Base-by-base conservation (phyloP, 805 yeast species). In the Metschnikowia baotianmanensis region DNA sequence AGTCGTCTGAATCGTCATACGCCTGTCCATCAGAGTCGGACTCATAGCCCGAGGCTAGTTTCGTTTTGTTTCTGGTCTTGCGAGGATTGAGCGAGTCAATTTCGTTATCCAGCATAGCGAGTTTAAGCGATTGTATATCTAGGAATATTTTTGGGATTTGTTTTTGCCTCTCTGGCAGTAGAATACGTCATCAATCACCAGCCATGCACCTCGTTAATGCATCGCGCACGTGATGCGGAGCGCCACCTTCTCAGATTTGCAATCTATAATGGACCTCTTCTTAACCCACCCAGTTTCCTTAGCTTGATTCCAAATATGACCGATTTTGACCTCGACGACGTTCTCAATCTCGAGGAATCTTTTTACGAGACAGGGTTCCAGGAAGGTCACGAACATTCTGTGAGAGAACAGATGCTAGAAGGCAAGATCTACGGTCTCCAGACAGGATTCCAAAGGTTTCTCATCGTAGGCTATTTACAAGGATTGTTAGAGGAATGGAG, bases 391-490 rank as follows among this genome's bases (percentile, higher is more conserved):
- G 61, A 65, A 4, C 83, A 76, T 36, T 84, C 88, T 0, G 64
- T 78, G 1, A 60, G 58, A 34, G 75, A 79, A 31, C 89, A 88
- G 34, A 70, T 63, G 37, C 48, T 69, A 2, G 96, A 89, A 57
- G 97, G 96, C 1, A 83, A 82, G 55, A 88, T 86, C 55, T 82
- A 80, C 50, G 98, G 98, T 0, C 71, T 80, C 31, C 93, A 84
- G 56, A 81, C 85, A 0, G 88, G 87, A 0, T 83, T 79, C 52
- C 93, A 84, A 59, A 63, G 86, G 43, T 82, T 77, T 52, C 50
- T 86, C 2, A 56, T 86, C 0, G 57, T 89, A 1, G 97, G 97
- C 0, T 81, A 85, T 41, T 69, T 83, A 28, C 57, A 71, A 40
- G 81, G 84, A 13, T 52, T 82, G 29, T 56, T 76, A 16, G 60